Evolutionary conservation across 176 grass and related monocot genomes (phyloP), one percentile per base, ranked within the genome.

Genomic region (Aegilops speltoides): DNA sequence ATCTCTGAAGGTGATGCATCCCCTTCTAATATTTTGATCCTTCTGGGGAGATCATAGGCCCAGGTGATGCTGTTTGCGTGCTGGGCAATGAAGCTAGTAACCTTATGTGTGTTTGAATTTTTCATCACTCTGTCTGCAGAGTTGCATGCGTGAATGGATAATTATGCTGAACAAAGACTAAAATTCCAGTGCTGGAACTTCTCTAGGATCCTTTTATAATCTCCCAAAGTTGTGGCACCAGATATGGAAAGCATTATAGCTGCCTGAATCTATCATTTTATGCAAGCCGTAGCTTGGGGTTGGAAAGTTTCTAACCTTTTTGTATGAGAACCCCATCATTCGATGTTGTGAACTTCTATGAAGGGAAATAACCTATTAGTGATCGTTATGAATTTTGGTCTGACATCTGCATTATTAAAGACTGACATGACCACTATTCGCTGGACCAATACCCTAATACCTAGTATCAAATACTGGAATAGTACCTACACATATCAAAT

Each of bases 1-100:
- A 64, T 79, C 46, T 78, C 79, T 40, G 67, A 80, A 88, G 88
- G 90, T 89, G 75, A 76, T 74, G 19, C 84, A 64, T 38, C 66
- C 19, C 54, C 77, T 68, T 72, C 22, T 68, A 79, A 64, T 77
- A 3, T 79, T 77, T 54, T 79, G 22, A 46, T 73, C 43, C 52
- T 79, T 87, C 32, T 78, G 56, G 15, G 67, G 24, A 75, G 31
- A 23, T 11, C 26, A 29, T 87, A 63, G 6, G 25, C 34, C 25
- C 20, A 20, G 73, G n/a, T 81, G 69, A 52, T 36, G 28, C 29
- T 90, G 60, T 83, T 66, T 59, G 32, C 34, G 50, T 65, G 64
- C 80, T 65, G 64, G 84, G 40, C 80, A 15, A 23, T 59, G 79
- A 87, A 78, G 64, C 38, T 83, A 25, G 65, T 57, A 65, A 73